Base-by-base conservation (phyloP, 2,329 filamentous ascomycete species). In the Beauveria scarabaeidicola region DNA sequence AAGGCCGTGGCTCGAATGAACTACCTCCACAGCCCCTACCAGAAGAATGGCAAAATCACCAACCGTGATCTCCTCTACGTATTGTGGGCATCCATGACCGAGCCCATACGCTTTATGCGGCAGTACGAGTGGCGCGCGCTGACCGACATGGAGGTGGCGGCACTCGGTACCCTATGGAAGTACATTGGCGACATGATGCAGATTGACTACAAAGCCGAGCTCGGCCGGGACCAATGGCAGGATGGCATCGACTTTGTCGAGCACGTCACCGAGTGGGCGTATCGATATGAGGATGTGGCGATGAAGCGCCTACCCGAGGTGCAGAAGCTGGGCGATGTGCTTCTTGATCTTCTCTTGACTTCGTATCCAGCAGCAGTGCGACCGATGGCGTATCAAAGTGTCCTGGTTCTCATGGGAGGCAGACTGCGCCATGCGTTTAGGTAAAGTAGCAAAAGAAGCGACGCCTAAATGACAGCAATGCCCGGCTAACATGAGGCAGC, bases 101-200 rank as follows among this genome's bases (percentile, higher is more conserved):
- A 91, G 67, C 87, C 88, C 0, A 70, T 81, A 32, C 75, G 79
- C 15, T 91, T 87, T 77, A 79, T 88, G 36, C 69, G 77, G 5
- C 73, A 74, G 6, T 89, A 84, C 66, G 90, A 93, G 68, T 93
- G 89, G 88, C 81, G 89, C 2, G 43, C 73, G 5, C 69, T 90
- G 23, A 86, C 80, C 17, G 81, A 86, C 0, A 77, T 91, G 71
- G 89, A 92, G 70, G 70, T 76, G 10, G 88, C 86, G 62, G 88
- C 87, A 0, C 71, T 87, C 32, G 85, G 82, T 17, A 84, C 82
- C 0, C 84, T 88, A 66, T 91, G 87, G 88, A 89, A 88, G 70
- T 78, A 78, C 56, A 73, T 90, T 17, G 88, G 88, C 15, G 85
- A 90, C 65, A 81, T 82, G 56, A 87, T 91, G 82, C 79, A 77